phyloP scores from a whole-genome alignment of 164 flowering plant species.

The Hamamelis virginiana region DNA sequence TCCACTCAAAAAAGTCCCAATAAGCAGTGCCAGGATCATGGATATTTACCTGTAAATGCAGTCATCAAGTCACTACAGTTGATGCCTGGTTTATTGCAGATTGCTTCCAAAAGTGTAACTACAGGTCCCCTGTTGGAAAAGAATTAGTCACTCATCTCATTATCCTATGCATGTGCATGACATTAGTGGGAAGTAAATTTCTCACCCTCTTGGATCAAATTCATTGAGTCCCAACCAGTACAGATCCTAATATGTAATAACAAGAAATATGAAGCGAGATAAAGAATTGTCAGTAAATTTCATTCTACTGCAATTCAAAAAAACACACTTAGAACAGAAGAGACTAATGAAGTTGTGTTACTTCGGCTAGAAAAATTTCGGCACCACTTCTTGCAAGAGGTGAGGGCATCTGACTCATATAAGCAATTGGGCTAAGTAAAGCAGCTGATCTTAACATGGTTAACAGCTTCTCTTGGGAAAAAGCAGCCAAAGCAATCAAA shows the following conservation, averaged over 20 bases:
- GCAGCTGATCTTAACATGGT: conserved; percentile 58
- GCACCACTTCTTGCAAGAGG: conserved; percentile 47
- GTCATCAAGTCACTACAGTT: conserved; percentile 57
- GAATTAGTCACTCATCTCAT: not conserved
- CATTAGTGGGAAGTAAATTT: not conserved
- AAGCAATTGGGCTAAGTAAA: conserved; percentile 68
- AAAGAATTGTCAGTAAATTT: not conserved
- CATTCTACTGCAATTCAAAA: not conserved
- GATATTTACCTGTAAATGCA: conserved; percentile 52
- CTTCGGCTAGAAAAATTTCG: conserved; percentile 46
- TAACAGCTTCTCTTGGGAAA: conserved; percentile 42
- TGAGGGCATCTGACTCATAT: conserved; percentile 51
- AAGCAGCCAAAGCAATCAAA: conserved; percentile 58
- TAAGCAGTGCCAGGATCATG: not conserved
- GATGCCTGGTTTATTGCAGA: conserved; percentile 48
- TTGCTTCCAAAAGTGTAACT: conserved; percentile 28
- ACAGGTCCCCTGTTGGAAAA: conserved; percentile 42
- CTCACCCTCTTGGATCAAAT: conserved; percentile 62
- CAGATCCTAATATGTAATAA: conserved; percentile 26
- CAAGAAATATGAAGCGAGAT: not conserved
- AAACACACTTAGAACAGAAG: not conserved
- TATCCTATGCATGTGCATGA: too few species aligned
- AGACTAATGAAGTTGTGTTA: conserved; percentile 12
- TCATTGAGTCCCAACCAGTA: conserved; percentile 52
- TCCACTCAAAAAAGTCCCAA: not conserved